Evolutionary conservation across 176 grass and related monocot species (phyloP).

Genomic region (Bolboschoenus planiculmis): DNA sequence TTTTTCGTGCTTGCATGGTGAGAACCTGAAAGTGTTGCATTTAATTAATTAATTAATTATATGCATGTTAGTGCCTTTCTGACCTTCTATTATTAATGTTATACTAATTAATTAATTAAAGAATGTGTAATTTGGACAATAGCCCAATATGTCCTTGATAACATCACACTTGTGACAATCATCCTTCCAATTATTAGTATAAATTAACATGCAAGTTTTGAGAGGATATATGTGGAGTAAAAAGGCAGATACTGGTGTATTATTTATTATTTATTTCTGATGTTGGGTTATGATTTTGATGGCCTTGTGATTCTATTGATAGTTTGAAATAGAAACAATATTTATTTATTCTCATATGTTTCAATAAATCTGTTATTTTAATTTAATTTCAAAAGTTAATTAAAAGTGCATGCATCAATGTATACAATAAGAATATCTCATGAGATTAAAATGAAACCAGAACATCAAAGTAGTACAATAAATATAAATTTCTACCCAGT

Average conservation of each 20-base stretch:
- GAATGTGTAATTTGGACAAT: not conserved
- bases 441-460: not conserved
- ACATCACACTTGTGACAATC: not conserved
- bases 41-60: not conserved
- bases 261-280: no score
- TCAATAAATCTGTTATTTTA: not conserved
- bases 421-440: no score
- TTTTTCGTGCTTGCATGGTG: not conserved
- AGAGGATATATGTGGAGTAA: not conserved
- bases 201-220: not conserved
- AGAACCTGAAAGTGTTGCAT: not conserved
- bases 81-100: not conserved
- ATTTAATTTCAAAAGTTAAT: no score
- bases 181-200: not conserved
- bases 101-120: no score
- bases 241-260: no score
- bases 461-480: not conserved
- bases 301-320: not conserved
- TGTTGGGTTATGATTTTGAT: not conserved
- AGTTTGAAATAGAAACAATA: no score
- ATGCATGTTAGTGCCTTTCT: not conserved
- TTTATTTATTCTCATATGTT: not conserved
- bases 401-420: no score
- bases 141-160: not conserved
- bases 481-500: not conserved